A percentile compares a stretch with the other conserved stretches of the same genome.
phyloP scores from a whole-genome alignment of 495 filamentous ascomycete genomes.

The Xylaria nigripes region DNA sequence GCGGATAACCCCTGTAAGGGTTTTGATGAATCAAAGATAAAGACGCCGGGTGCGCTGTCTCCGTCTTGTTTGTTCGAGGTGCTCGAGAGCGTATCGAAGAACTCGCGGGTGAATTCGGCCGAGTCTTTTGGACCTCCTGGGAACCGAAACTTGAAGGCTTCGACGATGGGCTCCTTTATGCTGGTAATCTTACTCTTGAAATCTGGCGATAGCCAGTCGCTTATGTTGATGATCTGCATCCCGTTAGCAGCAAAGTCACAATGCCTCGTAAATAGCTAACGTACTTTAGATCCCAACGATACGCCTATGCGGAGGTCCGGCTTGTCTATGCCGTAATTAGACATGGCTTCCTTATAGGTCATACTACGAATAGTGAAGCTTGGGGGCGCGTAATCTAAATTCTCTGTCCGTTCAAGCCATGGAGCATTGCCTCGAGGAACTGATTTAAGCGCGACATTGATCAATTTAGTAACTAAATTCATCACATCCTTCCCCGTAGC shows the following conservation, averaged over 20 bases:
- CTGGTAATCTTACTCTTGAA: constrained; percentile 64
- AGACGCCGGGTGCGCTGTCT: constrained; percentile 65
- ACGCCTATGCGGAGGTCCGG: constrained; percentile 64
- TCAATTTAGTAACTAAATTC: constrained; percentile 53
- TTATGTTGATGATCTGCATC: constrained; percentile 54
- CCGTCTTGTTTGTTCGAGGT: constrained; percentile 53
- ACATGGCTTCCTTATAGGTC: constrained; percentile 73
- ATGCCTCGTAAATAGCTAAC: constrained; percentile 4
- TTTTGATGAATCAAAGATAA: constrained; percentile 59
- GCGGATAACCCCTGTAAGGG: constrained; percentile 65
- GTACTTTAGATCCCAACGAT: constrained; percentile 29
- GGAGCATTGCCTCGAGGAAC: not conserved
- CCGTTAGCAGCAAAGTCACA: not conserved
- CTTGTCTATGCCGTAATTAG: constrained; percentile 77
- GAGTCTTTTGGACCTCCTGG: constrained; percentile 32
- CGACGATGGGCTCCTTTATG: constrained; percentile 55
- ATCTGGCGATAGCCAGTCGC: constrained; percentile 53
- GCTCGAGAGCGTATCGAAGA: constrained; percentile 57
- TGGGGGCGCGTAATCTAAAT: not conserved
- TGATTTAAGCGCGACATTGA: constrained; percentile 47
- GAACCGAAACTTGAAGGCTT: constrained; percentile 57
- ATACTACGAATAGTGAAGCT: constrained; percentile 25
- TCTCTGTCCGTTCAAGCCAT: not conserved
- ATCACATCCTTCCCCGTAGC: constrained; percentile 68
- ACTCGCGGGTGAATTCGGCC: constrained; percentile 53